These are phyloP conservation scores for Verticillium isaacii DNA, from an alignment of 2,329 filamentous ascomycete species.

Conservation along the genomic window DNA sequence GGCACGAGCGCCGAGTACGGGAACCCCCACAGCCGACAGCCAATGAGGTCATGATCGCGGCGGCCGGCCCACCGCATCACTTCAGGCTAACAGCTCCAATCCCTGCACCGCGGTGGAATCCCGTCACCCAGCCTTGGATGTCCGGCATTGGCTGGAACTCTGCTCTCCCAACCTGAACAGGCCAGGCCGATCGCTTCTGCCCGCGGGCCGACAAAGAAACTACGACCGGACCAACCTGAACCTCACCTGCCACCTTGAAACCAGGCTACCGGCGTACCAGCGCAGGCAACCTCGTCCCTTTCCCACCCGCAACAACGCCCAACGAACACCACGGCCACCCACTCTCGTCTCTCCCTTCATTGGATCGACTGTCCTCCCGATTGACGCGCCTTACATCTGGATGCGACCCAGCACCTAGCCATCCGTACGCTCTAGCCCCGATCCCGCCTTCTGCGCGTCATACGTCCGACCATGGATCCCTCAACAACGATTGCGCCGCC, in stretches of 20 bases:
- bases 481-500: neutral
- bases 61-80: neutral
- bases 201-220: neutral
- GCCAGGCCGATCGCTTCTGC: neutral
- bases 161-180: neutral
- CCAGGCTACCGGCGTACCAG: neutral
- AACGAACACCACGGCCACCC: neutral
- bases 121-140: conserved; percentile 10
- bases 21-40: neutral
- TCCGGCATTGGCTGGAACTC: neutral
- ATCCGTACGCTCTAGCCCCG: neutral
- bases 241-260: neutral
- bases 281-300: neutral
- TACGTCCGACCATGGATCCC: neutral
- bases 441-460: neutral
- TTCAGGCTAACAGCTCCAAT: conserved; percentile 9
- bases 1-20: neutral
- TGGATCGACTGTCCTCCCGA: neutral
- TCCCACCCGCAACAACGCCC: neutral
- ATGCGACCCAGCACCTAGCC: neutral
- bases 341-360: neutral
- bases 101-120: conserved; percentile 9
- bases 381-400: neutral
- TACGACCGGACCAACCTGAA: neutral
- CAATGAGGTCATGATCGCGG: conserved; percentile 9